Conservation (phyloP, 306 rosid genomes). For the Quillaja saponaria region DNA sequence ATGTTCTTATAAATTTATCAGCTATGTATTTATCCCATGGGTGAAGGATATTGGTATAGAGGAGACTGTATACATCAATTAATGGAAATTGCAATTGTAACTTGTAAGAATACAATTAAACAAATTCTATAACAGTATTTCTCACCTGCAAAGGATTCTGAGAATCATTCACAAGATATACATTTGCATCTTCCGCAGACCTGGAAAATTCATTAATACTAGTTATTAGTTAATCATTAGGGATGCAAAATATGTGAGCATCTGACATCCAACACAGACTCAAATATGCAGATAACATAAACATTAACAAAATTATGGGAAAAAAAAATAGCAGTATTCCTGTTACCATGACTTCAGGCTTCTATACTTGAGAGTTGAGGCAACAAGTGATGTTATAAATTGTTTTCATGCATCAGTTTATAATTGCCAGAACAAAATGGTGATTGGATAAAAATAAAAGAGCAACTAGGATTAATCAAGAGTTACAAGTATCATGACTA, state of each 20-base stretch:
- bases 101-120: conserved; percentile 26
- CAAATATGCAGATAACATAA: not conserved
- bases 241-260: conserved; percentile 12
- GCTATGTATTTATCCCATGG: no score
- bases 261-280: conserved; percentile 19
- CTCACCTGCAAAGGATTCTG: conserved; percentile 91
- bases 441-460: not conserved
- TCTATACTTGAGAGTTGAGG: not conserved
- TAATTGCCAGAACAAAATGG: conserved; percentile 5
- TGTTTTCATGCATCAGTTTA: not conserved
- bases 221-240: no score
- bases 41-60: not conserved
- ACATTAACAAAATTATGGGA: not conserved
- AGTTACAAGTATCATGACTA: no score
- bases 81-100: not conserved
- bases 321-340: not conserved
- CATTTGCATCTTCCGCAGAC: conserved; percentile 87
- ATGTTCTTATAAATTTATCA: no score
- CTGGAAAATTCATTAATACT: conserved; percentile 43
- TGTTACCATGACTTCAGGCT: not conserved
- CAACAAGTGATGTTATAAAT: conserved; percentile 8
- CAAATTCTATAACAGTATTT: conserved; percentile 16
- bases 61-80: not conserved
- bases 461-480: not conserved
- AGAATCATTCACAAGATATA: conserved; percentile 84